A percentile compares a stretch with the other conserved stretches of the same genome.
phyloP scores from a whole-genome alignment of 2,329 filamentous ascomycete species.

The Waltergamsia citrina region DNA sequence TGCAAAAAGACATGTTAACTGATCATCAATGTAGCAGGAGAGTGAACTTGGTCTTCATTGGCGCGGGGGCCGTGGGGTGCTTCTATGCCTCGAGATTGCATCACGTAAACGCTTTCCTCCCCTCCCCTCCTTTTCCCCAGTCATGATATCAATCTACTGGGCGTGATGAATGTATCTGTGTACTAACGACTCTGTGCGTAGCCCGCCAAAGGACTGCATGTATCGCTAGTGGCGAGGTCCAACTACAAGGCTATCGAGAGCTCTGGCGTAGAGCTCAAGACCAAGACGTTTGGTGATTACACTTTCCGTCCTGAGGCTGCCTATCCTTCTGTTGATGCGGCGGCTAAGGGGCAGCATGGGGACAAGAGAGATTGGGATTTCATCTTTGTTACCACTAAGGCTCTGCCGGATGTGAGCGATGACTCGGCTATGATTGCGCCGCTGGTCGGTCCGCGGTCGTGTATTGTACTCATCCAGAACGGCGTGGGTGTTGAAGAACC shows the following conservation, averaged over 20 bases:
- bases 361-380: constrained; percentile 50
- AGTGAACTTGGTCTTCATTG: constrained; percentile 54
- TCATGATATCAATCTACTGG: too few relatives aligned
- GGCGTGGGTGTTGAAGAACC: constrained; percentile 62
- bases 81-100: constrained; percentile 65
- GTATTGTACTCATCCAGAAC: constrained; percentile 61
- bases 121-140: constrained; percentile 2
- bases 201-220: constrained; percentile 41
- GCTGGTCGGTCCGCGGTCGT: constrained; percentile 42
- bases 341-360: too few relatives aligned
- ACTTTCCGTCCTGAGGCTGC: constrained; percentile 50
- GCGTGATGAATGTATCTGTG: constrained; percentile 5
- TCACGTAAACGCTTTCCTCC: constrained; percentile 28
- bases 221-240: constrained; percentile 64
- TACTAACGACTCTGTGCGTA: constrained; percentile 11
- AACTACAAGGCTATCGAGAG: constrained; percentile 57
- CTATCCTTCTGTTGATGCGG: constrained; percentile 53
- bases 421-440: constrained; percentile 53
- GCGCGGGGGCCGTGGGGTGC: constrained; percentile 62
- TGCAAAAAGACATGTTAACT: constrained; percentile 1
- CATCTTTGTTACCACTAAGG: constrained; percentile 62
- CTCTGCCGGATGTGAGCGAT: constrained; percentile 53
- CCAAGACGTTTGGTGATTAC: constrained; percentile 59
- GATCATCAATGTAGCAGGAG: neutral
- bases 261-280: constrained; percentile 54